Evolutionary conservation across 2,329 filamentous ascomycete species (phyloP), one percentile per base, ranked within the genome.

Genomic region (Fusarium sarcochroum): DNA sequence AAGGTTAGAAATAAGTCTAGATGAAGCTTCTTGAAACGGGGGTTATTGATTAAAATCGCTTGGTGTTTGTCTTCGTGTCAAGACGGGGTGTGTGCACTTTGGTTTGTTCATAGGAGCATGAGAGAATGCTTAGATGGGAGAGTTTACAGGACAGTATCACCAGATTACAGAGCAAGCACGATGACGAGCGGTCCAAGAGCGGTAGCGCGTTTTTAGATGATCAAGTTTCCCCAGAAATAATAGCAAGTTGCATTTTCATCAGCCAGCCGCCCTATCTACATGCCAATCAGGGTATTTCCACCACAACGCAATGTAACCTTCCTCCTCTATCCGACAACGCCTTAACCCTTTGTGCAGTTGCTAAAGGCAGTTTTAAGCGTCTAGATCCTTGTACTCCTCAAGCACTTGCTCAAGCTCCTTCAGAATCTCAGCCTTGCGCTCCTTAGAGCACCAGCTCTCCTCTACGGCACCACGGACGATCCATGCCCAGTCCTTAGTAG

Each of bases 381-480:
- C 30, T 46, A 65, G 38, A 34, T 18, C 51, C 53, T 68, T 54
- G 35, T 72, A 72, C 27, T 67, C 56, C 7, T 57, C 58, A 15
- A 76, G 49, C 1, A 76, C 71, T 40, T 54, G 48, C 3, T 71
- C 65, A 53, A 87, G 77, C 74, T 85, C 84, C 15, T 58, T 57
- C 71, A 90, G 70, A 59, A 93, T 76, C 69, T 86, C 83, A 6
- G 74, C 74, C 80, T 93, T 94, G 74, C 92, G 85, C 66, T 81
- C 81, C 38, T 87, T 82, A 32, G 80, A 80, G 74, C 91, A 91
- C 91, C 91, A 94, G 74, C 91, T 93, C 23, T 89, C 90, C 63
- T 86, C 81, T 13, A 93, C 88, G 20, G 86, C 84, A 37, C 87
- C 86, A 66, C 82, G 82, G 13, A 86, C 88, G 72, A 94, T 90